Evolutionary conservation across 805 yeast species (phyloP).

Genomic region (Kodamaea kaohsiungensis): DNA sequence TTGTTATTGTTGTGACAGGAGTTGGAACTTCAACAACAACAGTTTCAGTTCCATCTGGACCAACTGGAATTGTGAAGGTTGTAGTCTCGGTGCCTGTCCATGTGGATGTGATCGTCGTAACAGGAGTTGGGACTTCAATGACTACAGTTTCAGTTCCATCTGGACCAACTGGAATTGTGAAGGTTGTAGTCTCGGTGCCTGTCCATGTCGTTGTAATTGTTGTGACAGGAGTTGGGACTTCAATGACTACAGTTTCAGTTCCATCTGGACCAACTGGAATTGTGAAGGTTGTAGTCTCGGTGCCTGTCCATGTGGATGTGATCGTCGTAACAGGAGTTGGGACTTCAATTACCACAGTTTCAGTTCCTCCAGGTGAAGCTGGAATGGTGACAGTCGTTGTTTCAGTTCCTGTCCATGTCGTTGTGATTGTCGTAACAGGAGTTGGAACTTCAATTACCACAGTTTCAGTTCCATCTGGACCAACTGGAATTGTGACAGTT

Average conservation of each 20-base stretch:
- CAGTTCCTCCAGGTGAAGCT: slow-evolving; percentile 17
- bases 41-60: slow-evolving; percentile 13
- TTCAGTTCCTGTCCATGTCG: slow-evolving; percentile 12
- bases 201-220: slow-evolving; percentile 12
- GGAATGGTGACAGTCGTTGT: slow-evolving; percentile 10
- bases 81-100: slow-evolving; percentile 8
- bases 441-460: slow-evolving; percentile 16
- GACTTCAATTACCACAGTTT: slow-evolving; percentile 23
- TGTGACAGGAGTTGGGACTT: slow-evolving; percentile 15
- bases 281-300: slow-evolving; percentile 12
- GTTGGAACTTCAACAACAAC: slow-evolving; percentile 16
- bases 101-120: neutral
- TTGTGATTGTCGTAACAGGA: slow-evolving; percentile 12
- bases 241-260: slow-evolving; percentile 15
- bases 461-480: slow-evolving; percentile 13
- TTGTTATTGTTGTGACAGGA: slow-evolving; percentile 3
- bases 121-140: slow-evolving; percentile 13
- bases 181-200: slow-evolving; percentile 14
- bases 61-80: slow-evolving; percentile 7
- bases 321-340: slow-evolving; percentile 17
- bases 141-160: slow-evolving; percentile 12
- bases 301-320: slow-evolving; percentile 15
- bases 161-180: slow-evolving; percentile 9
- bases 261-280: slow-evolving; percentile 12
- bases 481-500: slow-evolving; percentile 12